phyloP scores from a whole-genome alignment of 768 basidiomycete species.

The Gymnopilus junonius region DNA sequence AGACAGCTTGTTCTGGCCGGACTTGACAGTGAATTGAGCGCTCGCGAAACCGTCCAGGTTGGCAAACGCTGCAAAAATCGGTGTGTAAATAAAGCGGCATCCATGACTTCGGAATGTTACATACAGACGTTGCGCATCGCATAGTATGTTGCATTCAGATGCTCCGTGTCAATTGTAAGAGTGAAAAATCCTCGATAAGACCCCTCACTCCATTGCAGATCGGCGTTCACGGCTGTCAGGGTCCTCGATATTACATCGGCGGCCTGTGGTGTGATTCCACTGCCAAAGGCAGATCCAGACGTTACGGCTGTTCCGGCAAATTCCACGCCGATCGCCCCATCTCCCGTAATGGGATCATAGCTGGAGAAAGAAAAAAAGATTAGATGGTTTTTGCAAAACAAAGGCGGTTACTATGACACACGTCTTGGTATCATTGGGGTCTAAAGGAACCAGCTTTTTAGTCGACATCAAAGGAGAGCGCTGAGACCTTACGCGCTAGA shows the following conservation, averaged over 20 bases:
- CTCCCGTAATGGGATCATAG: conserved; percentile 52
- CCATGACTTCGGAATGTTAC: conserved; percentile 20
- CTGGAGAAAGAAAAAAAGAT: conserved; percentile 24
- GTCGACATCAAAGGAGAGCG: conserved; percentile 8
- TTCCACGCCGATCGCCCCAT: conserved; percentile 59
- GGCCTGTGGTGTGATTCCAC: conserved; percentile 38
- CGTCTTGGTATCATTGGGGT: conserved; percentile 52
- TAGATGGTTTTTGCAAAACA: background rate
- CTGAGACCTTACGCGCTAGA: conserved; percentile 45
- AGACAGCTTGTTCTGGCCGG: conserved; percentile 48
- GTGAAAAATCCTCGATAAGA: conserved; percentile 65
- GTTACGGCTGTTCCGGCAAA: conserved; percentile 67
- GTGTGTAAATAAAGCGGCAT: background rate
- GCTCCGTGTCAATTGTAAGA: conserved; percentile 48
- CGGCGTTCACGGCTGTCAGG: conserved; percentile 45
- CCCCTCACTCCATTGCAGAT: conserved; percentile 65
- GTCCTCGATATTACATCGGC: conserved; percentile 41
- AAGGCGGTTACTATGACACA: conserved; percentile 24
- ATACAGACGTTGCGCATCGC: conserved; percentile 53
- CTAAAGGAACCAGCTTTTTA: conserved; percentile 27
- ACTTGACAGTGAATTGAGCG: conserved; percentile 45
- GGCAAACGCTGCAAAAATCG: conserved; percentile 32
- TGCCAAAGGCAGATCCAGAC: conserved; percentile 51
- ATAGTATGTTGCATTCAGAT: conserved; percentile 55
- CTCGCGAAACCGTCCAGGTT: conserved; percentile 50